phyloP scores from a whole-genome alignment of 108 stramenopile species.

The Fragilaria radians region DNA sequence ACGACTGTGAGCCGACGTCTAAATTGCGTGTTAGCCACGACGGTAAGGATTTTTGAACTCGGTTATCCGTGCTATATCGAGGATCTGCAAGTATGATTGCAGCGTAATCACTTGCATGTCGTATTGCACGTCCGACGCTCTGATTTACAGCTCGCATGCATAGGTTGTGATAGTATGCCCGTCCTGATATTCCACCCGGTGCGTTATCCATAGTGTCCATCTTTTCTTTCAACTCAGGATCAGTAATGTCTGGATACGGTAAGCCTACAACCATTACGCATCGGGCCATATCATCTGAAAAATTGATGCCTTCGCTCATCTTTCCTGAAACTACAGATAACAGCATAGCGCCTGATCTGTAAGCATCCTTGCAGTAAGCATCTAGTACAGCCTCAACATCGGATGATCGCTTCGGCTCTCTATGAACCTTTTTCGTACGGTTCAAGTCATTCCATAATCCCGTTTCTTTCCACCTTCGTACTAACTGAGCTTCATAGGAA shows the following conservation, averaged over 20 bases:
- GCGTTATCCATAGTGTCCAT: slow-evolving; percentile 58
- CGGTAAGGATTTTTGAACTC: slow-evolving; percentile 66
- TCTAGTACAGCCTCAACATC: slow-evolving; percentile 74
- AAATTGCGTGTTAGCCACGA: slow-evolving; percentile 45
- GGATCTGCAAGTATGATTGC: slow-evolving; percentile 84
- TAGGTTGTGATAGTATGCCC: slow-evolving; percentile 84
- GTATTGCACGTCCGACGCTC: slow-evolving; percentile 95
- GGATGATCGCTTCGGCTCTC: slow-evolving; percentile 77
- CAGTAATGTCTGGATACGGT: slow-evolving; percentile 95
- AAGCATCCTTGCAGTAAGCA: slow-evolving; percentile 47
- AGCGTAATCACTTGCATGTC: slow-evolving; percentile 92
- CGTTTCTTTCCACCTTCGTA: slow-evolving; percentile 67
- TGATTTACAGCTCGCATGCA: slow-evolving; percentile 99
- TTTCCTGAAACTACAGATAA: slow-evolving; percentile 96
- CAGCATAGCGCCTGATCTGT: slow-evolving; percentile 69
- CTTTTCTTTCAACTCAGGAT: slow-evolving; percentile 92
- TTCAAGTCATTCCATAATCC: slow-evolving; percentile 51
- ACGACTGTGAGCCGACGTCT: neutral
- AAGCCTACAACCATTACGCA: slow-evolving; percentile 94
- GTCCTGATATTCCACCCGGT: slow-evolving; percentile 30
- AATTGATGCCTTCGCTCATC: slow-evolving; percentile 98
- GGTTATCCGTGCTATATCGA: slow-evolving; percentile 66
- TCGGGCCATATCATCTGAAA: slow-evolving; percentile 94
- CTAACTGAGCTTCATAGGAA: slow-evolving; percentile 76
- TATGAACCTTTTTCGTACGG: slow-evolving; percentile 47